These are phyloP conservation scores for Diaporthe vaccinii DNA, from an alignment of 2,329 filamentous ascomycete genomes.

Conservation along the genomic window DNA sequence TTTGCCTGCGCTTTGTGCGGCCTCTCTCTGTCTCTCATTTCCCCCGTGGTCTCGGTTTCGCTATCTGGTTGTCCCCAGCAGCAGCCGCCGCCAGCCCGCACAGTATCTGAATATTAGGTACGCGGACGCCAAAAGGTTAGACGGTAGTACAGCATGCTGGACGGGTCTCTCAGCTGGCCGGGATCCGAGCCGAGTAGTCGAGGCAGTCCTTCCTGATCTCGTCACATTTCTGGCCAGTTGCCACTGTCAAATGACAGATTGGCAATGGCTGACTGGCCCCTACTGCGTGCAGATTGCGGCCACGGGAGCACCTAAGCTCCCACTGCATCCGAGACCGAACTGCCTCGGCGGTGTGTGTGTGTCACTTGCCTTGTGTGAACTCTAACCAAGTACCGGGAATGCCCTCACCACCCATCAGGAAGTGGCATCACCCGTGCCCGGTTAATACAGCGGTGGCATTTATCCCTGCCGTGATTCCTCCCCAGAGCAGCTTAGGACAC, in stretches of 20 bases:
- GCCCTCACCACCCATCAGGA: constrained; percentile 1
- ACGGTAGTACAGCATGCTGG: constrained; percentile 7
- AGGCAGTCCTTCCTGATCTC: not conserved
- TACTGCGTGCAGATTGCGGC: not conserved
- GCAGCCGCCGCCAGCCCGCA: not conserved
- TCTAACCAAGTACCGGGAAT: constrained; percentile 21
- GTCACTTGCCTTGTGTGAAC: not conserved
- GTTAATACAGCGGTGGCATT: constrained; percentile 15
- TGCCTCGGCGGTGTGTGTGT: not conserved
- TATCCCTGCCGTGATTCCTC: not conserved
- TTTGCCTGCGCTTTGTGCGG: constrained; percentile 19
- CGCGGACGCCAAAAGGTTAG: not conserved
- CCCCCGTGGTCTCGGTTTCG: not conserved
- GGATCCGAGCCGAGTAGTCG: constrained; percentile 5
- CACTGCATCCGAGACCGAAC: constrained; percentile 5
- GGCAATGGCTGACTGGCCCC: not conserved
- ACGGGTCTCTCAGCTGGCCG: constrained; percentile 11
- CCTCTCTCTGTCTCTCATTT: not conserved
- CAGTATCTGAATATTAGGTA: constrained; percentile 7
- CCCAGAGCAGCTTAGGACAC: not conserved
- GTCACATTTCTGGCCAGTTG: constrained; percentile 13
- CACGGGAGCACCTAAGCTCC: constrained; percentile 5
- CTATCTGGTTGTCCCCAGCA: not conserved
- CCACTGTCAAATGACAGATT: constrained; percentile 3
- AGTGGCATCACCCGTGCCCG: constrained; percentile 21